Evolutionary conservation across 345 rosid genomes (phyloP), one percentile per base, ranked within the genome.

Genomic region (Arabidopsis arenosa): DNA sequence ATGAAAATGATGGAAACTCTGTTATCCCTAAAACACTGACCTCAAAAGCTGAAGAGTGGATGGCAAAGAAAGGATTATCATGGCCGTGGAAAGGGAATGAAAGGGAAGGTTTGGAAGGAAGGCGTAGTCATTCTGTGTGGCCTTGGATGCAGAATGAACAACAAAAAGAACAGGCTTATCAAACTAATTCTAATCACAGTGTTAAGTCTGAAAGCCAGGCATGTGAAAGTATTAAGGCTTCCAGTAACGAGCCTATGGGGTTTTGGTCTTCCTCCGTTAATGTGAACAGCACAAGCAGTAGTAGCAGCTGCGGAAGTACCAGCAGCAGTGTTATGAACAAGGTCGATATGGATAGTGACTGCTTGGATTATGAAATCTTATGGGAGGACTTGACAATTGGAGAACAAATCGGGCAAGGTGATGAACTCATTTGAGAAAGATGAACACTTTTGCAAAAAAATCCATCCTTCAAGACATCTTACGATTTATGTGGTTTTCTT

Each of bases 81-180:
- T 94, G 97, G 98, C 98, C 97, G 12, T 94, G 97, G 98, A 94
- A 83, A 80, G 93, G 90, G 69, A 87, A 84, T 71, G 98, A 87
- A 78, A 82, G 49, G 63, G 97, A 87, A 70, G 78, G 58, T 58
- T 87, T 81, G 68, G 74, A 80, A 45, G 96, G 91, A 56, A 78
- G 79, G 70, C 86, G 81, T 78, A 76, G 73, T 49, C 83, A 75
- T 68, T 83, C 87, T 18, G 82, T 70, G 70, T 85, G 87, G 87
- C 85, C 92, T 32, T 82, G 89, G 84, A 60, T 82, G 73, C 90
- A 84, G n/a, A 84, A 68, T 72, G 96, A 88, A 65, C 90, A 84
- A 66, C 89, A 90, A 33, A 83, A 65, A 62, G 91, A 91, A 78
- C 51, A 74, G 13, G 47, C 61, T 77, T 78, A 79, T 48, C 90